Conservation (phyloP, 176 grass and related monocot genomes). For the Ananas comosus region DNA sequence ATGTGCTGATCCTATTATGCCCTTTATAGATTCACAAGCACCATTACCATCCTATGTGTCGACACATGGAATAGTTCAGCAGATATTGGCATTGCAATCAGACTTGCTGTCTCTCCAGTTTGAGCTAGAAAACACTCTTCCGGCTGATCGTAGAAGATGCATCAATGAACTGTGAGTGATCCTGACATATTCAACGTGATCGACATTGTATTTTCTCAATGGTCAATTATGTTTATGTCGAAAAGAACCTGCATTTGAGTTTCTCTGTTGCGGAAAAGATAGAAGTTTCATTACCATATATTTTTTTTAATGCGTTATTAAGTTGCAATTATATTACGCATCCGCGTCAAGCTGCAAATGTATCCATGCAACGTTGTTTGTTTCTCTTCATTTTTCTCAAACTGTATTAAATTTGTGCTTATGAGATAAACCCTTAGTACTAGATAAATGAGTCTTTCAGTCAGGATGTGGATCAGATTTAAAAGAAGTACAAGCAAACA, state of each 20-base stretch:
- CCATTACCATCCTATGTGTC: slow-evolving; percentile 77
- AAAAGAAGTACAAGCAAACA: not conserved
- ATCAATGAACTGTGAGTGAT: slow-evolving; percentile 90
- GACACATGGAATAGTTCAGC: slow-evolving; percentile 88
- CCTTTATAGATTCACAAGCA: slow-evolving; percentile 51
- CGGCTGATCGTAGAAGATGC: slow-evolving; percentile 78
- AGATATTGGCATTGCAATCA: slow-evolving; percentile 71
- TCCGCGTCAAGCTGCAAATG: too few species aligned
- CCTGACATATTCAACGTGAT: slow-evolving; percentile 6
- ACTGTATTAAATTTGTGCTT: too few species aligned
- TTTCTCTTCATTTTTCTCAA: too few species aligned
- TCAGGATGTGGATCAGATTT: too few species aligned
- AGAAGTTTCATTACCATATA: too few species aligned
- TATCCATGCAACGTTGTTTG: too few species aligned
- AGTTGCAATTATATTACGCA: too few species aligned
- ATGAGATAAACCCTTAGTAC: too few species aligned
- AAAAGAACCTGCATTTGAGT: slow-evolving; percentile 9
- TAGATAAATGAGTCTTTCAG: too few species aligned
- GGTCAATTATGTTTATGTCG: slow-evolving; percentile 4
- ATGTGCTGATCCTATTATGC: slow-evolving; percentile 3
- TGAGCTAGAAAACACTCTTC: slow-evolving; percentile 86
- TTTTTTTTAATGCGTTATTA: too few species aligned
- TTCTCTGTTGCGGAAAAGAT: not conserved
- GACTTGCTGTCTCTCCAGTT: slow-evolving; percentile 84
- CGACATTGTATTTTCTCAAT: not conserved